phyloP scores from a whole-genome alignment of 768 basidiomycete species.

The Suillus bovinus region DNA sequence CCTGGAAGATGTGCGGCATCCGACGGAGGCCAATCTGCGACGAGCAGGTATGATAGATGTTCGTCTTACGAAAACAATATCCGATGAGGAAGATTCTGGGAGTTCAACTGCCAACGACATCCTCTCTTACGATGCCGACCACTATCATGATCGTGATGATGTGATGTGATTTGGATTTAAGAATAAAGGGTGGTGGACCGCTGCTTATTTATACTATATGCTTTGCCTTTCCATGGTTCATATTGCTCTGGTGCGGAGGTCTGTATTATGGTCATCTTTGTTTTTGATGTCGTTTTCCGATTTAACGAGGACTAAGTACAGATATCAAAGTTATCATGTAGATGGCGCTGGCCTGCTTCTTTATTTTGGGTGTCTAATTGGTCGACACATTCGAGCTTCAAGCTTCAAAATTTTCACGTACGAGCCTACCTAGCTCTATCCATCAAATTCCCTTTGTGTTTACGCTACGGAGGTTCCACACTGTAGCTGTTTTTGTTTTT shows the following conservation, averaged over 20 bases:
- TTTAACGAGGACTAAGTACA: too few relatives aligned
- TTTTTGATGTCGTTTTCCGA: background rate
- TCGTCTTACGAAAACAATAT: background rate
- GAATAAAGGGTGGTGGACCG: too few relatives aligned
- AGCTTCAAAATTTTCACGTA: too few relatives aligned
- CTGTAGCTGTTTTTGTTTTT: too few relatives aligned
- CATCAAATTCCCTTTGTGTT: too few relatives aligned
- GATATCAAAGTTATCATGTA: too few relatives aligned
- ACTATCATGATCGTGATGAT: background rate
- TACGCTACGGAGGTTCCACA: too few relatives aligned
- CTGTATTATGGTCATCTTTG: background rate
- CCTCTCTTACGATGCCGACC: background rate
- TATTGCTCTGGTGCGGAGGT: background rate
- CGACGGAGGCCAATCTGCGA: conserved; percentile 3
- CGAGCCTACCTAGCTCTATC: too few relatives aligned
- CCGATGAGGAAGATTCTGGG: background rate
- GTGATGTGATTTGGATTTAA: too few relatives aligned
- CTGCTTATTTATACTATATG: background rate
- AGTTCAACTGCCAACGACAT: too few relatives aligned
- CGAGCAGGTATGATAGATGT: conserved; percentile 8
- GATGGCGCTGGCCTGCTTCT: too few relatives aligned
- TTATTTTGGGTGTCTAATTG: background rate
- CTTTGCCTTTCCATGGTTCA: background rate
- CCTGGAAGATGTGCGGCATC: background rate
- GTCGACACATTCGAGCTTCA: too few relatives aligned